phyloP scores from a whole-genome alignment of 2,329 filamentous ascomycete species.

The Xylariaceae sp. region DNA sequence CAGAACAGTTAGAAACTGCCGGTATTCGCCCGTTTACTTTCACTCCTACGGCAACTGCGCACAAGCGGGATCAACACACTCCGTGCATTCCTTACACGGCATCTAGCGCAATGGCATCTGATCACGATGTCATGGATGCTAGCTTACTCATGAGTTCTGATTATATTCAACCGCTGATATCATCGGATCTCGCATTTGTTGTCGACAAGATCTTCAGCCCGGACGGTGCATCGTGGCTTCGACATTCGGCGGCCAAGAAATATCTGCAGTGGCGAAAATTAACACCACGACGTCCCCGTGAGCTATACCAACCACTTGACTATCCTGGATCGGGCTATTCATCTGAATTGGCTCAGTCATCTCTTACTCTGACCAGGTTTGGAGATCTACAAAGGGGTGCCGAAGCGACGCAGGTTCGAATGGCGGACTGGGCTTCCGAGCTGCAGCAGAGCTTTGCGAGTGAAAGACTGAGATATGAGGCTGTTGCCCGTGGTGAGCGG shows the following conservation, averaged over 20 bases:
- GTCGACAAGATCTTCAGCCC: conserved; percentile 71
- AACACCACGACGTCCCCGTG: conserved; percentile 25
- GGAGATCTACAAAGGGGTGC: conserved; percentile 34
- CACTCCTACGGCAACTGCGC: conserved; percentile 34
- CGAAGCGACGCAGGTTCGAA: conserved; percentile 47
- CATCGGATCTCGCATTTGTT: conserved; percentile 66
- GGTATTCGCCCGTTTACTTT: conserved; percentile 65
- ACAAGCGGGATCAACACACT: conserved; percentile 21
- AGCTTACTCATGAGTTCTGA: conserved; percentile 89
- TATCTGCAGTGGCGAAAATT: conserved; percentile 63
- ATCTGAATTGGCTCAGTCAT: conserved; percentile 9
- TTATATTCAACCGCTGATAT: conserved; percentile 73
- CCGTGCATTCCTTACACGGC: conserved; percentile 60
- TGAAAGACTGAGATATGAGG: conserved; percentile 65
- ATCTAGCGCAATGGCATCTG: conserved; percentile 66
- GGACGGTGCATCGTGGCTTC: conserved; percentile 73
- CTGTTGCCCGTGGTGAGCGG: conserved; percentile 56
- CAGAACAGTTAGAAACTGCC: conserved; percentile 50
- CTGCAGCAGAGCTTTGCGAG: conserved; percentile 70
- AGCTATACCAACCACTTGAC: conserved; percentile 36
- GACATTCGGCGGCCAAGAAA: conserved; percentile 78
- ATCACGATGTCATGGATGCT: conserved; percentile 83
- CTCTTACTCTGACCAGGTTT: conserved; percentile 56
- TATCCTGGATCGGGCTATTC: conserved; percentile 13
- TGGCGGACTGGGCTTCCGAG: conserved; percentile 78